These are phyloP conservation scores for Corchorus olitorius DNA, from an alignment of 345 rosid genomes.

Conservation along the genomic window DNA sequence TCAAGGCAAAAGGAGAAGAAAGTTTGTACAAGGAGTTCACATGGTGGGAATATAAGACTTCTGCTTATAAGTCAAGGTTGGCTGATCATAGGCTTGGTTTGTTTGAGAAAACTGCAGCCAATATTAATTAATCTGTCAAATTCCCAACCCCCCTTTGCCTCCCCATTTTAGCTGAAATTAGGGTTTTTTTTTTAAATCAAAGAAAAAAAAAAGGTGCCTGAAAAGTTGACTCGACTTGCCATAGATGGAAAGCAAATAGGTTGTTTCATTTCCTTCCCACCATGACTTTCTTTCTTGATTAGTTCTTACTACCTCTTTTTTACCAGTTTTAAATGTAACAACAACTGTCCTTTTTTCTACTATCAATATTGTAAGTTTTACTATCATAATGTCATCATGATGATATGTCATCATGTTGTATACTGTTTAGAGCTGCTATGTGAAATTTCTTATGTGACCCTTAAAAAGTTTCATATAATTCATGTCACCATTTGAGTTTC, in stretches of 20 bases:
- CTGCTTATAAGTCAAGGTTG: slow-evolving; percentile 77
- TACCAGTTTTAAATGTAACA: slow-evolving; percentile 6
- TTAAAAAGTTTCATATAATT: neutral
- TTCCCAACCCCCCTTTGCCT: neutral
- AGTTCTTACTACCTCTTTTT: neutral
- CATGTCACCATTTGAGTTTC: neutral
- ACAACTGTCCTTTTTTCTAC: neutral
- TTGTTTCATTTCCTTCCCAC: neutral
- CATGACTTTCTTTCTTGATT: no score
- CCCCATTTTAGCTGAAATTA: slow-evolving; percentile 20
- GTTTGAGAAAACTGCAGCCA: slow-evolving; percentile 49
- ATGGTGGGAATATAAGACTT: slow-evolving; percentile 76
- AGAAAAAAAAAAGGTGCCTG: slow-evolving; percentile 13
- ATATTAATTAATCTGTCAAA: slow-evolving; percentile 15
- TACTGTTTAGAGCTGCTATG: neutral
- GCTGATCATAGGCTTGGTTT: slow-evolving; percentile 73
- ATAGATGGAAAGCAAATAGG: slow-evolving; percentile 37
- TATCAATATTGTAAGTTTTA: slow-evolving; percentile 22
- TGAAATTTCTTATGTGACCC: slow-evolving; percentile 3
- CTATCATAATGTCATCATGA: slow-evolving; percentile 16
- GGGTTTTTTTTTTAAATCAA: slow-evolving; percentile 20
- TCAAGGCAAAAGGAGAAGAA: slow-evolving; percentile 58
- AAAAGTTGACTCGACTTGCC: slow-evolving; percentile 29
- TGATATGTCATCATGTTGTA: neutral
- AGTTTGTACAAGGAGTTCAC: slow-evolving; percentile 82